Percentiles rank a stretch among this genome's conserved stretches.
Conservation (phyloP, 306 rosid species). For the Dryas octopetala region DNA sequence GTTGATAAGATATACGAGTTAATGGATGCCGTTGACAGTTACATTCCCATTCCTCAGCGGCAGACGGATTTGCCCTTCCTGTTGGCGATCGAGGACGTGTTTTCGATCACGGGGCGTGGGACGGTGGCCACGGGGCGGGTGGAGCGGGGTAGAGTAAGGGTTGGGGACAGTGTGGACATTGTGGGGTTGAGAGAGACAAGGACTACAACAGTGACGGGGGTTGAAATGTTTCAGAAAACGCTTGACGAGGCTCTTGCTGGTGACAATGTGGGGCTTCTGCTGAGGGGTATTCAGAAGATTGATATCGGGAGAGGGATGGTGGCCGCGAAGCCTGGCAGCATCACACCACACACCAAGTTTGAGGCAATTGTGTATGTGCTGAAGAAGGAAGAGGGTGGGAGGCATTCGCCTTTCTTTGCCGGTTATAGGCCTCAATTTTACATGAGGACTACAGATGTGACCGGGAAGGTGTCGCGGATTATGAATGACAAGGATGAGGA, state of each 20-base stretch:
- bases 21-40: conserved; percentile 35
- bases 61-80: conserved; percentile 34
- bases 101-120: conserved; percentile 34
- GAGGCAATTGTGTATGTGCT: conserved; percentile 35
- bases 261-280: conserved; percentile 39
- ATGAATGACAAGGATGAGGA: conserved; percentile 36
- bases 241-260: conserved; percentile 39
- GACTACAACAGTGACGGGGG: conserved; percentile 34
- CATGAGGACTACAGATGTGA: conserved; percentile 39
- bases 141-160: conserved; percentile 34
- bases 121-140: conserved; percentile 37
- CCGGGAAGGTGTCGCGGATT: conserved; percentile 27
- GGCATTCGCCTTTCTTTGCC: conserved; percentile 34
- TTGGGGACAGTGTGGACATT: conserved; percentile 30
- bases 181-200: conserved; percentile 35
- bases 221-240: conserved; percentile 37
- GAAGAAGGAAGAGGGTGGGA: conserved; percentile 36
- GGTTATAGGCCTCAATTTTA: conserved; percentile 41
- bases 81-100: conserved; percentile 35
- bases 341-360: conserved; percentile 29
- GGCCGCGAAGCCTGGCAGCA: conserved; percentile 28
- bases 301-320: conserved; percentile 41
- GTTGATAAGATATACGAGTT: conserved; percentile 30
- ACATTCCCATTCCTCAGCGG: conserved; percentile 34
- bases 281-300: conserved; percentile 35